phyloP scores from a whole-genome alignment of 1,139 yeast species.

The Zygosaccharomyces sapae region DNA sequence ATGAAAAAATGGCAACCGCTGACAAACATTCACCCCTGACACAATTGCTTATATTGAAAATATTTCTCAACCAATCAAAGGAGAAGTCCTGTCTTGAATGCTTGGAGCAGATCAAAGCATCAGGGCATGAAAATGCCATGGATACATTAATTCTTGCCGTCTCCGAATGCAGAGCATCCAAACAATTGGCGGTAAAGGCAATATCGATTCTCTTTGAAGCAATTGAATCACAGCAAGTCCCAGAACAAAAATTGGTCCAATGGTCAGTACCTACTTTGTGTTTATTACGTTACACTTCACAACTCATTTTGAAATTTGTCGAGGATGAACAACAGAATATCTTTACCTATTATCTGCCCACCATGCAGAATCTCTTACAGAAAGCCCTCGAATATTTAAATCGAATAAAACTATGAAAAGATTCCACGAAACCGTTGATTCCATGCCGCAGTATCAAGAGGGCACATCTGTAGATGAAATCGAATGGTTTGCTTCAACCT shows the following conservation, averaged over 20 bases:
- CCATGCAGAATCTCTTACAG: constrained; percentile 13
- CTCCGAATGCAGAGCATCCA: constrained; percentile 20
- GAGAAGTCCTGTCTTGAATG: constrained; percentile 10
- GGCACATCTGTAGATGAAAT: constrained; percentile 24
- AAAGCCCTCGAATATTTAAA: constrained; percentile 16
- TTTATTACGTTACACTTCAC: constrained; percentile 26
- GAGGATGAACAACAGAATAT: constrained; percentile 15
- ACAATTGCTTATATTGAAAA: constrained; percentile 18
- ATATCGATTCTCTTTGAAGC: constrained; percentile 21
- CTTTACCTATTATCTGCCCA: constrained; percentile 11
- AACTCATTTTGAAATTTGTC: constrained; percentile 23
- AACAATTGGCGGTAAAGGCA: constrained; percentile 18
- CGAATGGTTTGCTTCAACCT: constrained; percentile 31
- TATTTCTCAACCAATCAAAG: constrained; percentile 10
- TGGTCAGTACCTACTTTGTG: constrained; percentile 18
- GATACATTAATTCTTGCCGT: constrained; percentile 25
- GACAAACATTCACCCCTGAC: constrained; percentile 22
- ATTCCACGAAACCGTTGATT: background rate
- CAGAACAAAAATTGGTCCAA: background rate
- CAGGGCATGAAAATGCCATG: constrained; percentile 15
- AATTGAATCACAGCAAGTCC: constrained; percentile 9
- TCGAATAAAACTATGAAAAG: constrained; percentile 7
- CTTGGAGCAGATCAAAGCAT: constrained; percentile 16
- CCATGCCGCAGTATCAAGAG: constrained; percentile 7
- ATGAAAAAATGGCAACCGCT: constrained; percentile 12